Base-by-base conservation (phyloP, 805 yeast genomes). In the Torulaspora maleeae region DNA sequence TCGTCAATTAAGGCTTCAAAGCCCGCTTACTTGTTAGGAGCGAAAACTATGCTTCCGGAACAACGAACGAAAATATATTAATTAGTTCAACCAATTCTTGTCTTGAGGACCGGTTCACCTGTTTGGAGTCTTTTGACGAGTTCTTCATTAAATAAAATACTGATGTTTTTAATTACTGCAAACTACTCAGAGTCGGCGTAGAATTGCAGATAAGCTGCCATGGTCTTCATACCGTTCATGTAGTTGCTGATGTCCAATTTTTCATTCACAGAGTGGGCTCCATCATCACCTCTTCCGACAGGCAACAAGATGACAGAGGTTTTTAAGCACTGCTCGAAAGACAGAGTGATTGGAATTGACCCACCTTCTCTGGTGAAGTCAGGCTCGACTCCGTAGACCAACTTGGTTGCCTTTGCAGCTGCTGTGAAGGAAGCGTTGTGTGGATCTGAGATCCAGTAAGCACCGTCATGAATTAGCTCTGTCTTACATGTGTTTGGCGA, bases 341-440 rank as follows among this genome's bases (percentile, higher is more conserved):
- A 84, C 55, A 93, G 70, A 17, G 99, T 91, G 66, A 93, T 90
- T 53, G 99, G 99, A 63, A 93, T 93, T 3, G 97, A 90, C 30
- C 99, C 99, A 61, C 99, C 99, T 73, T 93, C 99, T 74, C 99
- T 83, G 33, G 98, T 95, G 64, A 87, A 79, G 69, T 93, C 99
- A 28, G 99, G 99, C 52, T 87, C 95, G 38, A 91, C 80, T 53
- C 86, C 83, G 90, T 96, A 93, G 27, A 93, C 99, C 43, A 82
- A 82, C 67, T 89, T 83, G 36, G 99, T 93, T 47, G 99, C 99
- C 66, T 83, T 80, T 43, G 85, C 78, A 34, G 98, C 99, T 47
- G 99, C 98, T 34, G 88, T 80, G 75, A 91, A 93, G 38, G 87
- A 79, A 54, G 85, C 90, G 68, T 91, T 91, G 73, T 82, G 81